Base-by-base conservation (phyloP, 208 protist species). In the Zelonia costaricensis region DNA sequence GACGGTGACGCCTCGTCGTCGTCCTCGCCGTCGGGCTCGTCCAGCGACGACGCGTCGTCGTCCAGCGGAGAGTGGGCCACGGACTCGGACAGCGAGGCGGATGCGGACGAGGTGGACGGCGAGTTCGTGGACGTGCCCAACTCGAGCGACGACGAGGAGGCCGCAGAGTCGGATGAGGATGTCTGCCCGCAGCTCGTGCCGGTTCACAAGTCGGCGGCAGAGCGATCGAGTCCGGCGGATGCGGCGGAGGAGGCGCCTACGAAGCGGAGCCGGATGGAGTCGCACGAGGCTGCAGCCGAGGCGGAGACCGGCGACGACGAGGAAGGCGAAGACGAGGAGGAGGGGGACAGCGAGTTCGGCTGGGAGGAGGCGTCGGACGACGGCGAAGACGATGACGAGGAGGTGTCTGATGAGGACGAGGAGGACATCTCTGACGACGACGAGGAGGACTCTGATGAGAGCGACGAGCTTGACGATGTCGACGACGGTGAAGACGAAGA, bases 101-200 rank as follows among this genome's bases (percentile, higher is more conserved):
- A 86, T 33, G 64, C 68, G 1, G 82, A 91, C 25, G 87, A 87
- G 39, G 72, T 93, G 22, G 86, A 95, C 2, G 90, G 86, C 2
- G 71, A 81, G 40, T 93, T 91, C 46, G 69, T 91, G 9, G 81
- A 91, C 60, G 82, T 77, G 1, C 60, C 80, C 6, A 69, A 81
- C 47, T 69, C 55, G 15, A 80, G 73, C 52, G 59, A 35, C 48
- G 62, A 75, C 16, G 80, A 78, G 16, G 75, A 73, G 18, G 72
- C 60, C 4, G 46, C 55, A 28, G 76, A 71, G 33, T 58, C 55
- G n/a, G 78, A 82, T 1, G 69, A 69, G 8, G 81, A 86, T 22
- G 63, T 22, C 47, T 92, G 85, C 49, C 88, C 85, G 20, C 78
- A 91, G 61, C 73, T 92, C 12, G 78, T 88, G 20, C 74, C 80